Base-by-base conservation (phyloP, 306 rosid genomes). In the Herpetospermum pedunculosum region DNA sequence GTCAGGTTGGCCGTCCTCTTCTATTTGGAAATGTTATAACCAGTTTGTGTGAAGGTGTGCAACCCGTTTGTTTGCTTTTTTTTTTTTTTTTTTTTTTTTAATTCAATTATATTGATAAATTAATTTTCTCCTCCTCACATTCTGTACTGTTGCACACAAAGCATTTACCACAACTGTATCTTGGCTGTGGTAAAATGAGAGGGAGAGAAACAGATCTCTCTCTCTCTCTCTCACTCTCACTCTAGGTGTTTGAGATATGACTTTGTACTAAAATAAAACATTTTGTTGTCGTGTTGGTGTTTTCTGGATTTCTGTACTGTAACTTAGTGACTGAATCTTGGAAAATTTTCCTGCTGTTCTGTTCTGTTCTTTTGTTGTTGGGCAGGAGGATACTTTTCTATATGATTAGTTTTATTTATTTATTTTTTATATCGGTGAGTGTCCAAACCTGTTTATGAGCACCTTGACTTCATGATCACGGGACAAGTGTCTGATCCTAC, bases 1-100 rank as follows among this genome's bases (percentile, higher is more conserved):
- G 19, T 65, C 72, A 40, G 72, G 57, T 44, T 40, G 74, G 23
- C 74, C 34, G 15, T 15, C 8, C 49, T 13, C 26, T 19, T 64
- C 49, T 38, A 28, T 69, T 69, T 69, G 40, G 26, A 69, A 69
- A 69, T 69, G 54, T 15, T 13, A 44, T 44, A 69, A 44, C 74
- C 74, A 25, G 8, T 69, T 69, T 69, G 74, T 69, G 74, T 69
- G 74, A 72, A 35, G 70, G 77, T 76, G 76, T 75, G 80, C 77
- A 73, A 37, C 67, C 47, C 15, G 67, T 15, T 73, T 73, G 52
- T 73, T 53, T 19, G 11, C 5, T 49, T 58, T 12, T 0, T 10
- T 8, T 9, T 25, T 23, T 25, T 16, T 70, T 18, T 6, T 37
- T 2, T 23, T 23, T 46, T 4, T 29, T 18, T 6, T 18, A 6